A percentile compares a stretch with the other conserved stretches of the same genome.
Conservation (phyloP, 768 basidiomycete genomes). For the Mycena indigotica region DNA sequence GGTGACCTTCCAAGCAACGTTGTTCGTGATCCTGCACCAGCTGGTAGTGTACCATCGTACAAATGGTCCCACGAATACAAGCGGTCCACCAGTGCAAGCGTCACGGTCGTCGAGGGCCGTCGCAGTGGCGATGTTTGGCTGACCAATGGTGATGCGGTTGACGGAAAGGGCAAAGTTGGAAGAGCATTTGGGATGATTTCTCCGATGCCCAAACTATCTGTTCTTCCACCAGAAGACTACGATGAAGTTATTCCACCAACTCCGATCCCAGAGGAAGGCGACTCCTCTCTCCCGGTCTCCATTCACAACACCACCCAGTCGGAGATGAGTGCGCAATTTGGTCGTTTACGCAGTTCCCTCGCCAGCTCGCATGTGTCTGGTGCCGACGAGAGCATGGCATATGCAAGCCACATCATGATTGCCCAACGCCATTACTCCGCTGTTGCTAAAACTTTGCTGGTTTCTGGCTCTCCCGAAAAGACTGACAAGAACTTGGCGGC, state of each 20-base stretch:
- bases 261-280: constrained; percentile 60
- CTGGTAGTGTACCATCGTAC: constrained; percentile 41
- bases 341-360: constrained; percentile 55
- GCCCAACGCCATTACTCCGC: constrained; percentile 75
- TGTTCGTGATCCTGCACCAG: constrained; percentile 46
- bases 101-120: constrained; percentile 69
- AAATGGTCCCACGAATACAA: constrained; percentile 61
- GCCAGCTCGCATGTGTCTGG: constrained; percentile 57
- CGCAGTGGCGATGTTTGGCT: constrained; percentile 79
- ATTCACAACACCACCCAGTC: constrained; percentile 57
- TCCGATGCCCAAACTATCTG: constrained; percentile 66
- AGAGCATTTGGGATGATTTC: constrained; percentile 66
- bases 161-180: constrained; percentile 61
- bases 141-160: constrained; percentile 69
- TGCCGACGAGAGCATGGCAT: constrained; percentile 51
- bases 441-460: constrained; percentile 63
- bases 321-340: constrained; percentile 59
- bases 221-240: constrained; percentile 59
- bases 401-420: constrained; percentile 64
- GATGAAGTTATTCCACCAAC: constrained; percentile 52
- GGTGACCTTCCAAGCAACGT: constrained; percentile 44
- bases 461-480: constrained; percentile 52
- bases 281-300: constrained; percentile 45
- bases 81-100: constrained; percentile 61
- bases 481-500: constrained; percentile 35